A percentile compares a stretch with the other conserved stretches of the same genome.
phyloP scores from a whole-genome alignment of 148 eudicot genomes.

The Persicaria maculosa region DNA sequence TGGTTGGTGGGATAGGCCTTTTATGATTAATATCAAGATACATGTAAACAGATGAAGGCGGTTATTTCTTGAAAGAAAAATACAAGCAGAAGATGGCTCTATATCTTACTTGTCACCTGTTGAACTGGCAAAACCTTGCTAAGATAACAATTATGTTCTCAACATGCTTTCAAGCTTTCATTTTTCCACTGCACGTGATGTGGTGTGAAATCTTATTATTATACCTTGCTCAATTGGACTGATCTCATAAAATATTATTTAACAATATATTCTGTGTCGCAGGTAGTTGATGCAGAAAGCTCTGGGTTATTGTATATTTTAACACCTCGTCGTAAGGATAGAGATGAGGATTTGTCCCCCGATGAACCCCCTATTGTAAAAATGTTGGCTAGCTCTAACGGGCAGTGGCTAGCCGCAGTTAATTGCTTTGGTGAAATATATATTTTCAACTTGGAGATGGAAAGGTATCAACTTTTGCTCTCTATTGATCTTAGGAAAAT shows the following conservation, averaged over 20 bases:
- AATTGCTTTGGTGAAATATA: slow-evolving; percentile 90
- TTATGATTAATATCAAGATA: background rate
- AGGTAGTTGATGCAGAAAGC: slow-evolving; percentile 66
- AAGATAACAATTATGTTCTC: background rate
- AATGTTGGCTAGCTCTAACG: slow-evolving; percentile 75
- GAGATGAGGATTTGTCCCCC: slow-evolving; percentile 42
- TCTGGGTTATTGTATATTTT: slow-evolving; percentile 51
- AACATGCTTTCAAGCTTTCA: background rate
- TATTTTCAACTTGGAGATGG: slow-evolving; percentile 70
- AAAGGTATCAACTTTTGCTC: slow-evolving; percentile 39
- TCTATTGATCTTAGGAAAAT: background rate
- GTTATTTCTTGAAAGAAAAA: background rate
- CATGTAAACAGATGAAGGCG: background rate
- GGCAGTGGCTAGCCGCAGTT: slow-evolving; percentile 89
- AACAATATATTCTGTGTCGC: slow-evolving; percentile 13
- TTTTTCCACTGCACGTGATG: background rate
- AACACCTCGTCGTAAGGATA: slow-evolving; percentile 60
- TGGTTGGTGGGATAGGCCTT: background rate
- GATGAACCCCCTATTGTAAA: slow-evolving; percentile 83
- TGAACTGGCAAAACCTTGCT: background rate
- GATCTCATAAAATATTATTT: background rate
- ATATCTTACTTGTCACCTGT: background rate
- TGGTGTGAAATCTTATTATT: background rate
- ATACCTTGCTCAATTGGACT: background rate
- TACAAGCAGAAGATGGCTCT: background rate